Evolutionary conservation across 139 green algal genomes (phyloP), one percentile per base, ranked within the genome.

Genomic region (Haematococcus lacustris): DNA sequence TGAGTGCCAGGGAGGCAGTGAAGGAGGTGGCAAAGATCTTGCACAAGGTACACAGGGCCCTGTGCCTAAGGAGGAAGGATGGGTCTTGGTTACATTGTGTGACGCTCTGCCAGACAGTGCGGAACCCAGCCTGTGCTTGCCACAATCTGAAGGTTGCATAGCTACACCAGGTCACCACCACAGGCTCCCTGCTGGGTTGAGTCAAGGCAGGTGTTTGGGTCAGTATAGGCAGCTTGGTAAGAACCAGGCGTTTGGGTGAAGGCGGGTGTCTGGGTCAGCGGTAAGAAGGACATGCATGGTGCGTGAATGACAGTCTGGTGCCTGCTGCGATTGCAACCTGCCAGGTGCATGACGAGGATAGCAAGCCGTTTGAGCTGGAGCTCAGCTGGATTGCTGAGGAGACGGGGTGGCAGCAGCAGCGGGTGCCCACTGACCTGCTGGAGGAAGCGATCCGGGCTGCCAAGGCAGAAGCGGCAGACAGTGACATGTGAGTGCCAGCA

Each of bases 361-460:
- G 90, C 76, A 99, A 99, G 88, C 87, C 88, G 1, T 99, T 98
- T 84, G 96, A 99, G 86, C 70, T 99, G 66, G 95, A 99, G 83
- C 82, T 99, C 74, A 88, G 85, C 57, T 99, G 96, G 96, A 82
- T 99, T 4, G 98, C 87, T 75, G 93, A 98, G 4, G 96, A 97
- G 70, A 92, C 69, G 51, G 76, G 78, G 41, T 76, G 79, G 2
- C 65, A 90, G 79, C 93, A 97, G 79, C 66, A 88, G 53, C 70
- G 83, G 51, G 92, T 98, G 62, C 91, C 94, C 17, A 66, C 79
- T 9, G 88, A 94, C 3, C 51, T 97, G 43, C 66, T 88, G 30
- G 83, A 71, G 17, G 88, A 91, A 43, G 91, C 92, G 35, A 85
- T 93, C 34, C 41, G 66, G 25, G 64, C 64, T 51, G 93, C 93